These are phyloP conservation scores for Rhytidhysteron rufulum DNA, from an alignment of 2,329 filamentous ascomycete genomes.

Conservation along the genomic window DNA sequence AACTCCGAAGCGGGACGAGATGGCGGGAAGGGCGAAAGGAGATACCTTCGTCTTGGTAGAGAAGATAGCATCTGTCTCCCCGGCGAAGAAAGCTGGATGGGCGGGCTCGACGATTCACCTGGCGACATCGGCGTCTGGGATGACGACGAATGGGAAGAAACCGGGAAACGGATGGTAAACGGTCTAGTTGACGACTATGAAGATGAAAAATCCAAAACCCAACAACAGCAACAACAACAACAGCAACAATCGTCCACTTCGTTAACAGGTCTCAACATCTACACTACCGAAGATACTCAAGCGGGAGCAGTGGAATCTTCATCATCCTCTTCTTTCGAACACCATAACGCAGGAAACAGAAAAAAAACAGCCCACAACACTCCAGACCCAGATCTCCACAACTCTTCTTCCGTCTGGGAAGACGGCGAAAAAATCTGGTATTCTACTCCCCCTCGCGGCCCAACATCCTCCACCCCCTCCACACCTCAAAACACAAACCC, in stretches of 20 bases:
- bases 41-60: slow-evolving; percentile 39
- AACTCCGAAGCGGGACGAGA: slow-evolving; percentile 35
- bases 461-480: slow-evolving; percentile 13
- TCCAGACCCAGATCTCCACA: not conserved
- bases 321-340: not conserved
- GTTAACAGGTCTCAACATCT: not conserved
- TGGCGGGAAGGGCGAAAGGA: slow-evolving; percentile 25
- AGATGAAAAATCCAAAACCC: slow-evolving; percentile 12
- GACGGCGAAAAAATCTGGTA: slow-evolving; percentile 29
- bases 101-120: slow-evolving; percentile 8
- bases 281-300: not conserved
- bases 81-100: slow-evolving; percentile 26
- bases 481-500: not conserved
- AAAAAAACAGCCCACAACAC: not conserved
- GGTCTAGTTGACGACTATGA: slow-evolving; percentile 19
- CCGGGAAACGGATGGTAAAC: slow-evolving; percentile 13
- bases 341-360: not conserved
- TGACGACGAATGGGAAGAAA: not conserved
- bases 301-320: not conserved
- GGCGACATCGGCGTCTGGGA: not conserved
- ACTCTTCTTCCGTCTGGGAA: slow-evolving; percentile 26
- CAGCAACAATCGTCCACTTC: not conserved
- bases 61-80: slow-evolving; percentile 30
- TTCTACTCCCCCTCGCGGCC: slow-evolving; percentile 13
- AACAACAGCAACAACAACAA: slow-evolving; percentile 6